Conservation (phyloP, 345 rosid genomes). For the Turritis glabra region DNA sequence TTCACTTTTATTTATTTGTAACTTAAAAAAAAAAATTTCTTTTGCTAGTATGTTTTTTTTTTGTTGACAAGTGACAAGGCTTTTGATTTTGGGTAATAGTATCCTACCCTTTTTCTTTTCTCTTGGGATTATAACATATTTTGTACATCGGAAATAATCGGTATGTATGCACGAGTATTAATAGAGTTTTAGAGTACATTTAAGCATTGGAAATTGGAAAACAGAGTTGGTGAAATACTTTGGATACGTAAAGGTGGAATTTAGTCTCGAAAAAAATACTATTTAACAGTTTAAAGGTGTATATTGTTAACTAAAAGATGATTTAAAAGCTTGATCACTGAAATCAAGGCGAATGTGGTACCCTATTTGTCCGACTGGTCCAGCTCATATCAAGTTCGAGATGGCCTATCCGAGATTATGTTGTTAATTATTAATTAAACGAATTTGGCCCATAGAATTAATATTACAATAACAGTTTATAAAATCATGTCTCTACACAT, state of each 20-base stretch:
- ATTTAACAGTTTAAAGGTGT: not conserved
- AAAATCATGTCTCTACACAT: too few relatives aligned
- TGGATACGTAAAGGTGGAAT: constrained; percentile 18
- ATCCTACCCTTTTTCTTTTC: not conserved
- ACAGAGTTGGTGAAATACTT: constrained; percentile 1
- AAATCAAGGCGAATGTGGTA: constrained; percentile 29
- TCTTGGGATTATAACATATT: not conserved
- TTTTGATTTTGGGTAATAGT: constrained; percentile 1
- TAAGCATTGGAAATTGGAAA: constrained; percentile 25
- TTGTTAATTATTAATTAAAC: too few relatives aligned
- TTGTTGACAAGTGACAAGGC: not conserved
- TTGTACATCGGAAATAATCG: constrained; percentile 17
- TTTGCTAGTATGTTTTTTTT: not conserved
- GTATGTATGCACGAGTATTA: not conserved
- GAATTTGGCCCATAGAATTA: too few relatives aligned
- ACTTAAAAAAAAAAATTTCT: too few relatives aligned
- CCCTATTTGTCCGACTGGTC: constrained; percentile 7
- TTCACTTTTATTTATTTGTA: not conserved
- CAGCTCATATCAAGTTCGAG: not conserved
- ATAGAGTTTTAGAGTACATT: not conserved
- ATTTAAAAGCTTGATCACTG: constrained; percentile 27
- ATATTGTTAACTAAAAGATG: not conserved
- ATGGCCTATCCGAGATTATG: not conserved
- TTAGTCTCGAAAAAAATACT: not conserved
- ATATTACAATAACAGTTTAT: too few relatives aligned